A percentile compares a stretch with the other conserved stretches of the same genome.
phyloP scores from a whole-genome alignment of 2,329 filamentous ascomycete genomes.

The Ophiostoma himal-ulmi region DNA sequence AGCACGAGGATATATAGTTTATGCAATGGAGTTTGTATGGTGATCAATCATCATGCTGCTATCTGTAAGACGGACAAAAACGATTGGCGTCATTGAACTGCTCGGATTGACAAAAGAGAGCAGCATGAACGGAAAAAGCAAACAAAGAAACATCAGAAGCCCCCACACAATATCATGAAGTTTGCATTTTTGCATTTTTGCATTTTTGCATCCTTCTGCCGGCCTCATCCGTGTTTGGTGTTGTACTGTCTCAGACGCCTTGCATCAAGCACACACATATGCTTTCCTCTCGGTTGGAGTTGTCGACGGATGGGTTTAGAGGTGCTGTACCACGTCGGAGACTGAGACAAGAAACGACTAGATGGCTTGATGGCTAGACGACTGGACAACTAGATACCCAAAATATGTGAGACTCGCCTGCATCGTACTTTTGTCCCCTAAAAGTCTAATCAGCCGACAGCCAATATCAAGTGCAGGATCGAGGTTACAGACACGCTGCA shows the following conservation, averaged over 20 bases:
- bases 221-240: background rate
- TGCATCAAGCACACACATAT: background rate
- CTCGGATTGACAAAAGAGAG: too few relatives aligned
- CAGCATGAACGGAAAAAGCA: background rate
- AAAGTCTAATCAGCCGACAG: background rate
- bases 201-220: background rate
- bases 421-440: background rate
- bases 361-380: too few relatives aligned
- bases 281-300: background rate
- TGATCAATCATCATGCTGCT: background rate
- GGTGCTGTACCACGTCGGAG: background rate
- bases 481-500: constrained; percentile 15
- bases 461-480: constrained; percentile 13
- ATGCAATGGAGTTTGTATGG: background rate
- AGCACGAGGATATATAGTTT: background rate
- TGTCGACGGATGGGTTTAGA: background rate
- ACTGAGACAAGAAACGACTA: background rate
- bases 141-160: background rate
- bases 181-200: background rate
- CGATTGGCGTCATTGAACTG: background rate
- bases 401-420: too few relatives aligned
- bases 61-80: too few relatives aligned
- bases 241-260: constrained; percentile 1
- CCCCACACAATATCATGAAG: constrained; percentile 5
- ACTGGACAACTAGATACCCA: background rate